Percentiles rank a stretch among this genome's conserved stretches.
phyloP scores from a whole-genome alignment of 2,329 filamentous ascomycete genomes.

The Trichoderma sp. region DNA sequence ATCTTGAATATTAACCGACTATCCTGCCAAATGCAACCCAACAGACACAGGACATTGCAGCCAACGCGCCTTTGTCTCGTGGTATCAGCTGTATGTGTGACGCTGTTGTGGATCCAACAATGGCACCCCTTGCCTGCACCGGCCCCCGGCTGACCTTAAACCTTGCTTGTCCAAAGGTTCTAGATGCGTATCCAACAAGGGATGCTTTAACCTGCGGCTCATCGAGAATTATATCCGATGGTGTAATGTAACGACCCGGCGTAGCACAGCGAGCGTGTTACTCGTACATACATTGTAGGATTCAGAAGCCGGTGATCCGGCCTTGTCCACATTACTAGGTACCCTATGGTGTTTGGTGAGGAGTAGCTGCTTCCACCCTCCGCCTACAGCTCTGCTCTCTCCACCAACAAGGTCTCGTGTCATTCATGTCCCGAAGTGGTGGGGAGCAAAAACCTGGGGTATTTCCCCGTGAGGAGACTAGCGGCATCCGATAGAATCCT shows the following conservation, averaged over 20 bases:
- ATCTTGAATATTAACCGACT: neutral
- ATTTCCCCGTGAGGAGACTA: neutral
- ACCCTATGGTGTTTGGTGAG: neutral
- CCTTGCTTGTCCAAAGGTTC: conserved; percentile 1
- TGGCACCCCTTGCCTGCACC: neutral
- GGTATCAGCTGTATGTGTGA: neutral
- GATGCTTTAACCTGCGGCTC: neutral
- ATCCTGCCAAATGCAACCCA: neutral
- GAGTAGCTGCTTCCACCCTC: neutral
- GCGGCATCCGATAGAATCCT: neutral
- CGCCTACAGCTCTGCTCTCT: neutral
- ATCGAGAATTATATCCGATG: neutral
- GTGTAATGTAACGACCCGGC: neutral
- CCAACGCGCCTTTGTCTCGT: neutral
- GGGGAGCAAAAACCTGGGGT: conserved; percentile 9
- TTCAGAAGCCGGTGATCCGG: conserved; percentile 16
- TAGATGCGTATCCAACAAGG: neutral
- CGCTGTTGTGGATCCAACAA: neutral
- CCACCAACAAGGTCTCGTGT: neutral
- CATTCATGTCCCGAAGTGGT: conserved; percentile 20
- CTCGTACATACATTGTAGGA: neutral
- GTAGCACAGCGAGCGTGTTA: neutral
- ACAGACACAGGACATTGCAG: neutral
- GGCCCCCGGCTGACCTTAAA: neutral
- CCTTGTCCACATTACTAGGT: neutral